Conservation (phyloP, 2,329 filamentous ascomycete genomes). For the Colletotrichum sp. region DNA sequence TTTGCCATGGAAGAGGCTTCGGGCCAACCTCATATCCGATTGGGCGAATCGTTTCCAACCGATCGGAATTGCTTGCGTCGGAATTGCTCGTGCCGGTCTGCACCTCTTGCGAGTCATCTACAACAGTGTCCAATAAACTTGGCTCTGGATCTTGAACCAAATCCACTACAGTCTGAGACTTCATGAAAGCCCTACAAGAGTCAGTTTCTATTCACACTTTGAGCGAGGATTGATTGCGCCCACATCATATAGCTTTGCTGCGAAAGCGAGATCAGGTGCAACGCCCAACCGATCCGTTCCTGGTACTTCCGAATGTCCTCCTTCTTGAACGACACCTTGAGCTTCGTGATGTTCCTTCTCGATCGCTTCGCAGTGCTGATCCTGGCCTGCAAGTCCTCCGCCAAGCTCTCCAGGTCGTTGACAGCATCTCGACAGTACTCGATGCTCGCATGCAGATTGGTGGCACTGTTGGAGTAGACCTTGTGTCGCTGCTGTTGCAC, state of each 20-base stretch:
- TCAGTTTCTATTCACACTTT: neutral
- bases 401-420: neutral
- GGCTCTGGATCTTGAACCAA: neutral
- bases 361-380: neutral
- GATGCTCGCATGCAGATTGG: neutral
- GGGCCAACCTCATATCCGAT: neutral
- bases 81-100: too few species aligned
- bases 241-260: neutral
- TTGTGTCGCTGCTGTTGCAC: neutral
- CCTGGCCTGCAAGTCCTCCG: neutral
- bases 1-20: neutral
- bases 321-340: constrained; percentile 1
- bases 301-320: neutral
- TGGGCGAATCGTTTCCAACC: neutral
- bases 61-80: neutral
- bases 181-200: neutral
- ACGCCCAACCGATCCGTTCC: neutral
- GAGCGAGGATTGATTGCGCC: neutral
- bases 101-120: neutral
- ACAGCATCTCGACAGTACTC: neutral
- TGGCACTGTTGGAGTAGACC: neutral
- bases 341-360: neutral
- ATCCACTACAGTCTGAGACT: neutral
- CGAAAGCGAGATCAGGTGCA: neutral
- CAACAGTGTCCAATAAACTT: neutral